Conservation (phyloP, 2,329 filamentous ascomycete species). For the Trichoderma pleuroti region DNA sequence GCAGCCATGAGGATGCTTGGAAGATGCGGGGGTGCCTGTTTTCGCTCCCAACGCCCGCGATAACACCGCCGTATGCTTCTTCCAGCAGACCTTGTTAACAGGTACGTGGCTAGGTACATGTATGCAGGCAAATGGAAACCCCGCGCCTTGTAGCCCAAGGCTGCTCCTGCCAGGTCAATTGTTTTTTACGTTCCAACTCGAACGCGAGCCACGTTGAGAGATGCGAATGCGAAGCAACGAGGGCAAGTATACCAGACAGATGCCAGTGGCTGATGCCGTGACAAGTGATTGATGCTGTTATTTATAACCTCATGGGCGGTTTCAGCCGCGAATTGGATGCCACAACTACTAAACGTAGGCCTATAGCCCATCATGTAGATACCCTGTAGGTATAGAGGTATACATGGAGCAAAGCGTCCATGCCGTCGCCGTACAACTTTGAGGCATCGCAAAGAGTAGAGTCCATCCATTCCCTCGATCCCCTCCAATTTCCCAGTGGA, state of each 20-base stretch:
- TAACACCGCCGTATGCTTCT: too few relatives aligned
- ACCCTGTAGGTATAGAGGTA: neutral
- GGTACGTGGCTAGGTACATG: too few relatives aligned
- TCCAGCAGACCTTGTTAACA: too few relatives aligned
- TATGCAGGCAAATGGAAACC: too few relatives aligned
- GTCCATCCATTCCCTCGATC: neutral
- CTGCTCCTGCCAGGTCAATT: too few relatives aligned
- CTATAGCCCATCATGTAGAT: neutral
- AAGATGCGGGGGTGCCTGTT: too few relatives aligned
- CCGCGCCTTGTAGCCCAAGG: too few relatives aligned
- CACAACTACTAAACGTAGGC: neutral
- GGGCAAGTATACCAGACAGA: neutral
- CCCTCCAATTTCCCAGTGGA: neutral
- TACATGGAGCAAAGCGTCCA: neutral
- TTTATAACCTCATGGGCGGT: neutral
- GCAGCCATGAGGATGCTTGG: too few relatives aligned
- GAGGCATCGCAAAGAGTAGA: neutral
- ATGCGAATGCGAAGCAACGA: neutral
- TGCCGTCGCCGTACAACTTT: neutral
- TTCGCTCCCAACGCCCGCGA: too few relatives aligned
- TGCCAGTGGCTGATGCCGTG: neutral
- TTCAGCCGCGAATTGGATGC: neutral
- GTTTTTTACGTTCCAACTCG: neutral
- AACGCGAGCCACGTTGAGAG: neutral
- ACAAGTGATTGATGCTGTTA: too few relatives aligned